Base-by-base conservation (phyloP, 257 asterid genomes). In the Capsicum chinense region DNA sequence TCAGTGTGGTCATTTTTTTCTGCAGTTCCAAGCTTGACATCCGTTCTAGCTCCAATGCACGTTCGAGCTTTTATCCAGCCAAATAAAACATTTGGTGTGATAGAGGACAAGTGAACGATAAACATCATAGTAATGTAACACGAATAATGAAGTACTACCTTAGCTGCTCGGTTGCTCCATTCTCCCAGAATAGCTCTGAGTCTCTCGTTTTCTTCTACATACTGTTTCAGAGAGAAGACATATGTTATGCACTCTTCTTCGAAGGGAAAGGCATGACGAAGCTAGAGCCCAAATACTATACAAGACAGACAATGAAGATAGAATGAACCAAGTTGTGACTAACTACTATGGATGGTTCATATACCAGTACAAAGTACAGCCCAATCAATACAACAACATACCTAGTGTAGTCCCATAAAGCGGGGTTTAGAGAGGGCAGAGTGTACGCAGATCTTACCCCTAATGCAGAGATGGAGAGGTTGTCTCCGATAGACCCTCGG, bases 161-260 rank as follows among this genome's bases (percentile, higher is more conserved):
- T 97, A 79, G 99, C 99, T 80, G 98, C 98, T 83, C 98, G 92
- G 56, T 92, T 87, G 88, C 99, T 97, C 99, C 99, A 97, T 90
- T 97, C 98, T 68, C 98, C 98, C 50, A 97, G 81, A 89, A 93
- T 92, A 66, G 42, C 42, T 39, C 99, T 93, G 56, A 95, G 97
- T 89, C 99, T 91, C 88, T 97, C 99, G 26, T 93, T 97, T 90
- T 97, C 99, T 87, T 93, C 33, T 16, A 97, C 93, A 85, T 95
- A 97, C 99, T 96, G 96, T 86, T 84, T 39, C 86, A 88, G 78
- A 83, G 47, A 83, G 79, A 71, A 56, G 39, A 67, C 70, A 54
- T 76, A 84, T 15, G 80, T 69, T 81, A 84, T 21, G 71, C 37
- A 17, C 42, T 9, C 26, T 47, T 19, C 60, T 19, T 73, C 6